Percentiles rank a stretch among this genome's conserved stretches.
These are phyloP conservation scores for Dichotomocladium elegans DNA, from an alignment of 371 early-diverging fungal species.

Conservation along the genomic window DNA sequence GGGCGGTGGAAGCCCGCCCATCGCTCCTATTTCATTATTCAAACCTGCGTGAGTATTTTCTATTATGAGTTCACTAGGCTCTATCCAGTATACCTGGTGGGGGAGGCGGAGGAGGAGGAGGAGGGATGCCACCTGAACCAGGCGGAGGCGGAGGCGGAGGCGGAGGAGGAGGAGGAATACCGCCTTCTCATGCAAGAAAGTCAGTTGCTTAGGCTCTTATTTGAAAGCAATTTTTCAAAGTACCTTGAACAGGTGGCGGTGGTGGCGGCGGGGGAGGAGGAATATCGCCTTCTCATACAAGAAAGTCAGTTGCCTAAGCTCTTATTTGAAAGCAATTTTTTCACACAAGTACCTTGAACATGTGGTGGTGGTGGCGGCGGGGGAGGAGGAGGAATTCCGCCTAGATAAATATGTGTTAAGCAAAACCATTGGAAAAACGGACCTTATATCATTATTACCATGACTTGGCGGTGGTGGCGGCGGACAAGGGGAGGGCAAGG, in stretches of 20 bases:
- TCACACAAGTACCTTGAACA: neutral
- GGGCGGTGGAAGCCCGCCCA: conserved; percentile 7
- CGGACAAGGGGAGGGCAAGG: neutral
- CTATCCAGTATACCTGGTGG: neutral
- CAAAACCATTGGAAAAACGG: too few relatives aligned
- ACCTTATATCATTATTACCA: neutral
- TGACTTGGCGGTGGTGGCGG: conserved; percentile 1
- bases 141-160: conserved; percentile 2
- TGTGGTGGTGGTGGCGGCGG: conserved; percentile 13
- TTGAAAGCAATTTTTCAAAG: neutral
- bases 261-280: conserved; percentile 12
- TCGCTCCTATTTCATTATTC: neutral
- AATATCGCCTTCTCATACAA: neutral
- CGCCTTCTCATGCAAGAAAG: neutral
- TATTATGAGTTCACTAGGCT: neutral
- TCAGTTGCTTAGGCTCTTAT: too few relatives aligned
- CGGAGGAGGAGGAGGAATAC: conserved; percentile 10
- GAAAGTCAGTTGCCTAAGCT: neutral
- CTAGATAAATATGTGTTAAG: too few relatives aligned
- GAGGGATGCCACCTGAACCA: neutral
- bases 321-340: neutral
- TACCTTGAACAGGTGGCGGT: conserved; percentile 4
- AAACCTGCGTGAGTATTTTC: neutral
- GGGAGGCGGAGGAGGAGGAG: conserved; percentile 3
- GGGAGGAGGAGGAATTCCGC: conserved; percentile 1